These are phyloP conservation scores for Silene uniflora DNA, from an alignment of 148 eudicot genomes.

Conservation along the genomic window DNA sequence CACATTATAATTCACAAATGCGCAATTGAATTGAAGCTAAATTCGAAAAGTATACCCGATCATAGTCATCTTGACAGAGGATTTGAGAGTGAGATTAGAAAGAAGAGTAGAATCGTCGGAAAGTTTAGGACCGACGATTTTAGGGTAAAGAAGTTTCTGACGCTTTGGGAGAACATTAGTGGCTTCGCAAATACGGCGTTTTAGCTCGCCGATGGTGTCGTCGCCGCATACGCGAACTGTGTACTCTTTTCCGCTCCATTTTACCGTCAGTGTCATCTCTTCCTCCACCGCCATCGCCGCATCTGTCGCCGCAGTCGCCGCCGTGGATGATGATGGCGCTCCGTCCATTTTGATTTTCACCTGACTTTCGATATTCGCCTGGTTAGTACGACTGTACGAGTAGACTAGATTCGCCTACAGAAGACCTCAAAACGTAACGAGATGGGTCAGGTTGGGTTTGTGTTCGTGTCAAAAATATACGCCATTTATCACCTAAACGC, in stretches of 20 bases:
- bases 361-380: background rate
- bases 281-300: conserved; percentile 46
- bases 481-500: too few species aligned
- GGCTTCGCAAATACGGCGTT: conserved; percentile 76
- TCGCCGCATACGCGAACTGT: conserved; percentile 86
- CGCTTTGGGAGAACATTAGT: conserved; percentile 88
- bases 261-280: conserved; percentile 86
- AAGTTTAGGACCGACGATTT: conserved; percentile 59
- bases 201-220: conserved; percentile 80
- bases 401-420: too few species aligned
- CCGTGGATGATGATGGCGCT: conserved; percentile 28
- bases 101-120: conserved; percentile 69
- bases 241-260: conserved; percentile 95
- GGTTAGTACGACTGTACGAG: too few species aligned
- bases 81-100: conserved; percentile 68
- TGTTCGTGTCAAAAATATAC: too few species aligned
- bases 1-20: background rate
- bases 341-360: background rate
- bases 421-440: too few species aligned
- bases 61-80: conserved; percentile 94
- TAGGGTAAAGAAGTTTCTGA: conserved; percentile 94
- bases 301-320: conserved; percentile 18
- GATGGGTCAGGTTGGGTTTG: too few species aligned
- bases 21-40: background rate
- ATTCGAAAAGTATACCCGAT: conserved; percentile 50